Evolutionary conservation across 2,329 filamentous ascomycete species (phyloP).

Genomic region (Chaetomium globosum): DNA sequence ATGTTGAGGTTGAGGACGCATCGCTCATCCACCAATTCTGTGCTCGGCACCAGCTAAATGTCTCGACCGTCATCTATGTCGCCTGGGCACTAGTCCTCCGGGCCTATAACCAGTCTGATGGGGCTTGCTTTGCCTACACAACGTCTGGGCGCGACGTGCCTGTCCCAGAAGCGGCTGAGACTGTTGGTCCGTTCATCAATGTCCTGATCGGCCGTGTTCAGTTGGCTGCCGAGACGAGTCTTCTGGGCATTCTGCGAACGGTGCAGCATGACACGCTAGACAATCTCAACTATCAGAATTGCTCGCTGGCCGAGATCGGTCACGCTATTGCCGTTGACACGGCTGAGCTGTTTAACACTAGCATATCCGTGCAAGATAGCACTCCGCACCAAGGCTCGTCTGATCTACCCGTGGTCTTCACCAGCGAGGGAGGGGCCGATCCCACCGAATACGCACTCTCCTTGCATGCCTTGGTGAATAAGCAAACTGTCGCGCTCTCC

Average conservation of each 20-base stretch:
- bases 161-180: slow-evolving; percentile 1
- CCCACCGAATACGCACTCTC: slow-evolving; percentile 7
- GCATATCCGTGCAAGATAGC: slow-evolving; percentile 8
- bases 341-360: slow-evolving; percentile 8
- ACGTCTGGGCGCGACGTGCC: slow-evolving; percentile 7
- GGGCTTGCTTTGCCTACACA: slow-evolving; percentile 5
- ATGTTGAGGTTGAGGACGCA: slow-evolving; percentile 5
- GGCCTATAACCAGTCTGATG: slow-evolving; percentile 3
- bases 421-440: slow-evolving; percentile 7
- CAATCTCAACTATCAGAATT: slow-evolving; percentile 2
- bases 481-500: slow-evolving; percentile 3
- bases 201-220: slow-evolving; percentile 7
- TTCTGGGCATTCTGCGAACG: neutral
- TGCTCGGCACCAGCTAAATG: slow-evolving; percentile 8
- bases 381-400: slow-evolving; percentile 2
- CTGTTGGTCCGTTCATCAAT: slow-evolving; percentile 5
- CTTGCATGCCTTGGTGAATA: slow-evolving; percentile 8
- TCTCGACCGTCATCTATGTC: slow-evolving; percentile 5
- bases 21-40: slow-evolving; percentile 7
- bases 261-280: slow-evolving; percentile 4
- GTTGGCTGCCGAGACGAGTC: neutral
- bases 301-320: slow-evolving; percentile 5
- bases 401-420: slow-evolving; percentile 6
- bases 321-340: slow-evolving; percentile 8
- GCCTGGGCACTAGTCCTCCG: slow-evolving; percentile 5